Percentiles rank a stretch among this genome's conserved stretches.
phyloP scores from a whole-genome alignment of 176 grass and related monocot species.

The Hordeum marinum region DNA sequence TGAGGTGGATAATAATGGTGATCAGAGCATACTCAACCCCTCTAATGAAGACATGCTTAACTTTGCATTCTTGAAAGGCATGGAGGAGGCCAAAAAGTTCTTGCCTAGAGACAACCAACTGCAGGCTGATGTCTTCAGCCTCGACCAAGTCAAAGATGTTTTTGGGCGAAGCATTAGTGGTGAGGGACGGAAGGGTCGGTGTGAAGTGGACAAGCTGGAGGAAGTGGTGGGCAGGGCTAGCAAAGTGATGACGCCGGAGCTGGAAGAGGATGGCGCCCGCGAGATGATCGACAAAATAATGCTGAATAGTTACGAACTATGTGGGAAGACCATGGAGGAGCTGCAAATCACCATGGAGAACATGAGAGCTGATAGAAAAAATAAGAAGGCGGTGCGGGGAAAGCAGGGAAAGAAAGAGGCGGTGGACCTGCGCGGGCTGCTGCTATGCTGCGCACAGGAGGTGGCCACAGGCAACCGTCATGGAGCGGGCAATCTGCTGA shows the following conservation, averaged over 20 bases:
- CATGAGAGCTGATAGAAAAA: not conserved
- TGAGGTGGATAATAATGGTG: not conserved
- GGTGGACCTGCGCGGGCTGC: conserved; percentile 44
- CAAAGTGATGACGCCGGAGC: conserved; percentile 21
- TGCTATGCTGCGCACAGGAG: conserved; percentile 49
- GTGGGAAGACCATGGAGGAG: not conserved
- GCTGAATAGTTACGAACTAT: not conserved
- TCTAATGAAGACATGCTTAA: not conserved
- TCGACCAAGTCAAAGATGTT: not conserved
- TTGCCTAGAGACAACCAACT: conserved; percentile 30
- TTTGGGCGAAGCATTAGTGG: not conserved
- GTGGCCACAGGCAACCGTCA: conserved; percentile 33
- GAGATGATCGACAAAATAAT: conserved; percentile 48
- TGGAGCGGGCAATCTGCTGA: conserved; percentile 30
- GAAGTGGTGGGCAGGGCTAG: conserved; percentile 30
- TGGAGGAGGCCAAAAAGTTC: conserved; percentile 49
- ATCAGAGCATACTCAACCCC: not conserved
- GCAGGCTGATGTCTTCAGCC: not conserved
- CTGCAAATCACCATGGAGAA: conserved; percentile 1
- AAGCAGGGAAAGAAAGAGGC: not conserved
- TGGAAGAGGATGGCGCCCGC: not conserved
- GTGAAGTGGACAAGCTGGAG: conserved; percentile 9
- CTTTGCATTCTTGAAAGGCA: conserved; percentile 25
- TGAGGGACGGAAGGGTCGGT: conserved; percentile 6
- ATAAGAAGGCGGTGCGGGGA: not conserved